Evolutionary conservation across 495 filamentous ascomycete genomes (phyloP).

Genomic region (Neurospora terricola): DNA sequence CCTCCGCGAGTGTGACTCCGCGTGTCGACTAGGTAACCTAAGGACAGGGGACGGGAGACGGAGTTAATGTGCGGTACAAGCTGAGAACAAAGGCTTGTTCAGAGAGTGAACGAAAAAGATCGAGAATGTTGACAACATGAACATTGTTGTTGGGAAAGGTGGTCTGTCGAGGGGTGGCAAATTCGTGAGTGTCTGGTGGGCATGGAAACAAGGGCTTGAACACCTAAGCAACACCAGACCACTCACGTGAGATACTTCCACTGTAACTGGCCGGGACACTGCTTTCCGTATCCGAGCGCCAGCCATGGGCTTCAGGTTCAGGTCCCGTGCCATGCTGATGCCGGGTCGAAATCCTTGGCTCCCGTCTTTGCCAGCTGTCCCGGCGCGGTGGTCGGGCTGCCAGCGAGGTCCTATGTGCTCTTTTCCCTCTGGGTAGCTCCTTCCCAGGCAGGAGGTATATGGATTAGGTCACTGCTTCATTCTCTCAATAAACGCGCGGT

Average conservation of each 20-base stretch:
- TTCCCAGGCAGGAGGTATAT: neutral
- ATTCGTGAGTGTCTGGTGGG: neutral
- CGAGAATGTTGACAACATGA: neutral
- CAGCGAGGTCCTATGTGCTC: neutral
- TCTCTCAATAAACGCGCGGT: neutral
- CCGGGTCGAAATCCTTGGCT: neutral
- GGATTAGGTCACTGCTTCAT: neutral
- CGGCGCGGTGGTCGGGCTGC: neutral
- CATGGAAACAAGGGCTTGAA: neutral
- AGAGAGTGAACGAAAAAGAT: neutral
- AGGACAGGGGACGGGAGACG: neutral
- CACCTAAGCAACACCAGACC: neutral
- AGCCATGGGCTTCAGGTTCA: neutral
- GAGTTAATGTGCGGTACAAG: too few species aligned
- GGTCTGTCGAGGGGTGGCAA: neutral
- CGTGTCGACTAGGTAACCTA: neutral
- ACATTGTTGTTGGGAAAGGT: neutral
- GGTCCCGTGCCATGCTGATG: neutral
- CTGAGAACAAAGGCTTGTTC: too few species aligned
- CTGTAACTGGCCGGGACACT: neutral
- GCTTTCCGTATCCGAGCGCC: neutral
- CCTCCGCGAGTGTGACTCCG: neutral
- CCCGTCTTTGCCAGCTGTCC: neutral
- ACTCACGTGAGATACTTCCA: neutral
- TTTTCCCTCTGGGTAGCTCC: neutral